These are phyloP conservation scores for Aspergillus haitiensis DNA, from an alignment of 495 filamentous ascomycete species.

Conservation along the genomic window DNA sequence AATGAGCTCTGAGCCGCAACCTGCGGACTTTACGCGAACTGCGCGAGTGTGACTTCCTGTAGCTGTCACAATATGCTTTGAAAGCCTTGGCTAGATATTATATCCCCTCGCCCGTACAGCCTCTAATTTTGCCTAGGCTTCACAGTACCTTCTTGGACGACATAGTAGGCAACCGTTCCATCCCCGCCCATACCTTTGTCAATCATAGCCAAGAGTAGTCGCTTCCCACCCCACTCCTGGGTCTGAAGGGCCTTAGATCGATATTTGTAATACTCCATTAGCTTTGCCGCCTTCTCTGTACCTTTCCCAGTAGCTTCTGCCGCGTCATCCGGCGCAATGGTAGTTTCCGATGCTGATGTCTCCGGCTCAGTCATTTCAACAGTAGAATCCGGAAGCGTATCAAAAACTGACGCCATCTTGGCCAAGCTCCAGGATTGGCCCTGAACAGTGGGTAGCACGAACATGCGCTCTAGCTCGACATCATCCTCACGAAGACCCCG, in stretches of 20 bases:
- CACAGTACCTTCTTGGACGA: slow-evolving; percentile 91
- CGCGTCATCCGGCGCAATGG: slow-evolving; percentile 18
- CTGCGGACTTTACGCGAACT: neutral
- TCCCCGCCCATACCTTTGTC: slow-evolving; percentile 64
- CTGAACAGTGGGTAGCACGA: slow-evolving; percentile 82
- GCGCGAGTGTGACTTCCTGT: neutral
- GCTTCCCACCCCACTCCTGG: slow-evolving; percentile 57
- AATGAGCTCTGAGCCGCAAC: neutral
- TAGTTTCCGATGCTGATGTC: neutral
- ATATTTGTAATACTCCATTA: slow-evolving; percentile 41
- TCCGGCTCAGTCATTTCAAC: slow-evolving; percentile 18
- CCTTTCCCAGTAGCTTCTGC: slow-evolving; percentile 16
- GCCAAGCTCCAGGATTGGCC: slow-evolving; percentile 79
- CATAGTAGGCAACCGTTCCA: slow-evolving; percentile 92
- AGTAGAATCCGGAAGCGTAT: slow-evolving; percentile 55
- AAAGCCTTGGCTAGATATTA: neutral
- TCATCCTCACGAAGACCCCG: slow-evolving; percentile 47
- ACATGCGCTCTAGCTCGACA: slow-evolving; percentile 64
- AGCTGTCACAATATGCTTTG: slow-evolving; percentile 5
- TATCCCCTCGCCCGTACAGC: neutral
- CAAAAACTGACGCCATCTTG: slow-evolving; percentile 77
- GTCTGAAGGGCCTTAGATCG: slow-evolving; percentile 33
- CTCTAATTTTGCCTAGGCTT: slow-evolving; percentile 90
- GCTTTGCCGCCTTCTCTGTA: slow-evolving; percentile 33
- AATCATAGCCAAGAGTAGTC: slow-evolving; percentile 77